Conservation (phyloP, 2,329 filamentous ascomycete species). For the Fusarium sacchari region DNA sequence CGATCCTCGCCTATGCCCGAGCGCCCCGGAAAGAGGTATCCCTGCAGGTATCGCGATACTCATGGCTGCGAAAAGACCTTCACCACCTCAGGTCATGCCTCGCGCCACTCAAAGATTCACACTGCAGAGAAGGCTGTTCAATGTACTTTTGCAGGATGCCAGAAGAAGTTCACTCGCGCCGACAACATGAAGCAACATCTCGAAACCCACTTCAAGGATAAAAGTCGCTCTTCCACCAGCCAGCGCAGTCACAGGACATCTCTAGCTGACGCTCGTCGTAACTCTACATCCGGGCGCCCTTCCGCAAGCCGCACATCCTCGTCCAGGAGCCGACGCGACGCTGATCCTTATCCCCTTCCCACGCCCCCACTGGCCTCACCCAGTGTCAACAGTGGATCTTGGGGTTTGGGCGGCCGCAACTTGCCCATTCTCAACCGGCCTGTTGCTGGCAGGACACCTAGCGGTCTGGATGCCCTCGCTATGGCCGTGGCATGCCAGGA, state of each 20-base stretch:
- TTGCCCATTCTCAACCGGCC: slow-evolving; percentile 59
- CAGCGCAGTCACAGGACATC: slow-evolving; percentile 48
- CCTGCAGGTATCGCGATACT: slow-evolving; percentile 76
- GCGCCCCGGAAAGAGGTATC: slow-evolving; percentile 72
- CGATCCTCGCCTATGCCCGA: slow-evolving; percentile 56
- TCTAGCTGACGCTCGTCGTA: slow-evolving; percentile 48
- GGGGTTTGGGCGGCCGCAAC: slow-evolving; percentile 60
- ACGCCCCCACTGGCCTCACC: slow-evolving; percentile 52
- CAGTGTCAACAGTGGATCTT: slow-evolving; percentile 48
- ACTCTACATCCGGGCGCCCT: slow-evolving; percentile 46
- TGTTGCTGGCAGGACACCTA: slow-evolving; percentile 54
- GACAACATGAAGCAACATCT: slow-evolving; percentile 92
- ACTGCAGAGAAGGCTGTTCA: slow-evolving; percentile 81
- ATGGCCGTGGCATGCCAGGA: slow-evolving; percentile 65
- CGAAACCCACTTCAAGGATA: slow-evolving; percentile 77
- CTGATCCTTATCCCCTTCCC: slow-evolving; percentile 52
- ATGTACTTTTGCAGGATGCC: slow-evolving; percentile 74
- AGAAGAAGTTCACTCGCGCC: slow-evolving; percentile 82
- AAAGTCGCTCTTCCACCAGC: slow-evolving; percentile 57
- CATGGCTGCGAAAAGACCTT: slow-evolving; percentile 82
- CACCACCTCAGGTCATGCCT: slow-evolving; percentile 86
- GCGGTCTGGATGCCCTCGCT: slow-evolving; percentile 64
- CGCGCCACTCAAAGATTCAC: slow-evolving; percentile 85
- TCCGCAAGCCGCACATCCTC: slow-evolving; percentile 45
- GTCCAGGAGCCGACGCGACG: slow-evolving; percentile 52